A percentile compares a stretch with the other conserved stretches of the same genome.
These are phyloP conservation scores for Verticillium albo-atrum DNA, from an alignment of 2,329 filamentous ascomycete species.

Conservation along the genomic window DNA sequence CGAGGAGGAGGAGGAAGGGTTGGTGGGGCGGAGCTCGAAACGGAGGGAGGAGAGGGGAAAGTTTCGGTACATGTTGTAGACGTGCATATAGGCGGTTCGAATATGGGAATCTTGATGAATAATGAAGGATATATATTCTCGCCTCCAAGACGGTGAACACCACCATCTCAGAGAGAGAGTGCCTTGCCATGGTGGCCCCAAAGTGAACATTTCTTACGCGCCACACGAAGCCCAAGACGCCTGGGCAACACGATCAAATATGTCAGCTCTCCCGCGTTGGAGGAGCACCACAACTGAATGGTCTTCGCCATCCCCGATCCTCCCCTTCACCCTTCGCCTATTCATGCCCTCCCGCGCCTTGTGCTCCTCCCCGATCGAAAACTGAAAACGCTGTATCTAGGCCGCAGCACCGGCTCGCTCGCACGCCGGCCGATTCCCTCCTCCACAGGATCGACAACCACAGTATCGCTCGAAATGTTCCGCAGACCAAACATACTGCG, in stretches of 20 bases:
- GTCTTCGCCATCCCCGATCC: neutral
- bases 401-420: neutral
- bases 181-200: too few relatives aligned
- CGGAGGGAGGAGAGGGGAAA: constrained; percentile 21
- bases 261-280: too few relatives aligned
- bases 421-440: neutral
- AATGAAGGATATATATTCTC: neutral
- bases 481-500: neutral
- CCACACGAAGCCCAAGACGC: too few relatives aligned
- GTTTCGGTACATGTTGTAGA: constrained; percentile 45
- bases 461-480: neutral
- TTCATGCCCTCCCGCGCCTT: neutral
- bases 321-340: neutral
- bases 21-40: neutral
- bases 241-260: too few relatives aligned
- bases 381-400: neutral
- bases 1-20: neutral
- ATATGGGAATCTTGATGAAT: neutral
- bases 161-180: too few relatives aligned
- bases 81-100: constrained; percentile 23
- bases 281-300: too few relatives aligned
- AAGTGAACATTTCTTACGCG: too few relatives aligned
- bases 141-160: too few relatives aligned
- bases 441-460: neutral
- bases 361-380: neutral